Evolutionary conservation across 345 rosid species (phyloP).

Genomic region (Citrus cavaleriei): DNA sequence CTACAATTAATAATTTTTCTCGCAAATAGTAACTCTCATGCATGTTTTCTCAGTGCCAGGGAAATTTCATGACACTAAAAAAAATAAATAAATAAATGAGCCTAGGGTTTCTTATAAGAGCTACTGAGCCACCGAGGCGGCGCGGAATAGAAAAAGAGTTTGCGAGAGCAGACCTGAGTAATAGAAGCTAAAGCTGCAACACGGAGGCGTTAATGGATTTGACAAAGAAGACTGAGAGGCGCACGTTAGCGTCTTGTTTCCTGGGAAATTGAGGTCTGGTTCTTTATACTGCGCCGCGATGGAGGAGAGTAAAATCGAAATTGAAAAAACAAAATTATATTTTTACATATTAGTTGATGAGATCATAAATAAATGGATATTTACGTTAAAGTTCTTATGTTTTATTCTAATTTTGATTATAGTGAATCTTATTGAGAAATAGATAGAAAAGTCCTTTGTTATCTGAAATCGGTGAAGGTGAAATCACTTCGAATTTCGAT

Average conservation of each 20-base stretch:
- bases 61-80: not conserved
- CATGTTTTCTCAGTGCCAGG: constrained; percentile 16
- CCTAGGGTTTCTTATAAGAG: constrained; percentile 21
- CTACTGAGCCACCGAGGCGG: not conserved
- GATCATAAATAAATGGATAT: not conserved
- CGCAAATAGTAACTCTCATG: constrained; percentile 7
- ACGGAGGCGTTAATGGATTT: constrained; percentile 17
- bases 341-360: no score
- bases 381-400: not conserved
- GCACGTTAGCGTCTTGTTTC: constrained; percentile 20
- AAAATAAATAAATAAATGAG: not conserved
- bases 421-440: not conserved
- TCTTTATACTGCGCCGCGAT: constrained; percentile 11
- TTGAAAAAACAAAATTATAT: not conserved
- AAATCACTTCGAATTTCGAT: no score
- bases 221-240: constrained; percentile 19
- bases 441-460: not conserved
- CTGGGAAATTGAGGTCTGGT: constrained; percentile 11
- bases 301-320: not conserved
- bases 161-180: constrained; percentile 19
- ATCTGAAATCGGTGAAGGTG: no score
- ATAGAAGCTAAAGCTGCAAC: not conserved
- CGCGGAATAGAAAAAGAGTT: not conserved
- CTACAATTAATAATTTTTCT: not conserved
- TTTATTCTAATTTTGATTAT: not conserved